Evolutionary conservation across 257 asterid genomes (phyloP).

Genomic region (Catharanthus roseus): DNA sequence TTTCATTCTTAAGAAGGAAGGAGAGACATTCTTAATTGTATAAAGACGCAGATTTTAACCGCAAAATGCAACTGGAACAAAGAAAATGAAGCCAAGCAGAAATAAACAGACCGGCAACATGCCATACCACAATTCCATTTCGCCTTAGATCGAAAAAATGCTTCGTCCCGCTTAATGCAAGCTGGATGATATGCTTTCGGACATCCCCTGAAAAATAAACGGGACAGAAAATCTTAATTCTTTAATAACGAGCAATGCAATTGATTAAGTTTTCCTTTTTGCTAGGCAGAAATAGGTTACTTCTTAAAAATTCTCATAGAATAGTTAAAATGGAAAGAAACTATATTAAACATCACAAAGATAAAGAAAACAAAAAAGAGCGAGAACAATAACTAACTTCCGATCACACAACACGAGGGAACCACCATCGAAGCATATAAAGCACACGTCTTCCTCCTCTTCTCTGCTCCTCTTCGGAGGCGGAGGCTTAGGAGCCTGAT

Average conservation of each 20-base stretch:
- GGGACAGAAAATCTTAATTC: background rate
- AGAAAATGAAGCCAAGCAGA: background rate
- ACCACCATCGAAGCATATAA: constrained; percentile 96
- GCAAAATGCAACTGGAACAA: constrained; percentile 3
- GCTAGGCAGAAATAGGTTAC: background rate
- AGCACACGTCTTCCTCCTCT: constrained; percentile 95
- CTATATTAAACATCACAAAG: background rate
- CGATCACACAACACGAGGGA: constrained; percentile 89
- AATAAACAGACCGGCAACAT: constrained; percentile 1
- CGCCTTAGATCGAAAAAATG: constrained; percentile 68
- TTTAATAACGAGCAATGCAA: background rate
- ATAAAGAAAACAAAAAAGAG: background rate
- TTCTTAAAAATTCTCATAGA: background rate
- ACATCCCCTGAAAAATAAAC: constrained; percentile 66
- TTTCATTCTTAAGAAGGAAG: background rate
- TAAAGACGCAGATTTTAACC: background rate
- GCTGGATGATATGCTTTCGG: constrained; percentile 97
- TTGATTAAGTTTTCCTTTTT: background rate
- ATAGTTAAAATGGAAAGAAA: background rate
- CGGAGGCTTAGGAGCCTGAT: constrained; percentile 36
- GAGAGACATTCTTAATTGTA: background rate
- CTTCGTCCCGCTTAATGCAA: constrained; percentile 88
- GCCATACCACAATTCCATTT: constrained; percentile 78
- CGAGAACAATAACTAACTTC: constrained; percentile 8
- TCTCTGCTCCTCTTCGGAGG: constrained; percentile 31